Conservation (phyloP, 306 rosid species). For the Adenanthera pavonina region DNA sequence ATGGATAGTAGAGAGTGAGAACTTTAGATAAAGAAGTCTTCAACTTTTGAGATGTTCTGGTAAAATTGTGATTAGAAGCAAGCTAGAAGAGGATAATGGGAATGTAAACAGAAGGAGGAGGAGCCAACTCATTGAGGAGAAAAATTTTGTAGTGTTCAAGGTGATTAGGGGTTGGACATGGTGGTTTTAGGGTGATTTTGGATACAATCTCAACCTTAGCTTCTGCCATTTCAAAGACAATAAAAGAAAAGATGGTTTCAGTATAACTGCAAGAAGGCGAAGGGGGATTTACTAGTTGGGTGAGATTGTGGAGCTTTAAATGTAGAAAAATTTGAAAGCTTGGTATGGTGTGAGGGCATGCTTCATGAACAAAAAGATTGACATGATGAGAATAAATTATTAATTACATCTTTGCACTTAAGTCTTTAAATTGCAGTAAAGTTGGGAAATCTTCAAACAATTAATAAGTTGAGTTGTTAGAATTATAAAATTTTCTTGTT, state of each 20-base stretch:
- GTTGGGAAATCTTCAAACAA: too few species aligned
- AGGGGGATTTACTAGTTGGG: not conserved
- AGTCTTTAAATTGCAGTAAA: too few species aligned
- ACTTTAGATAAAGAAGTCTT: constrained; percentile 27
- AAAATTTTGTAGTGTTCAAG: constrained; percentile 34
- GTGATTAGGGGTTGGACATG: constrained; percentile 36
- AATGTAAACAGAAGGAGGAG: constrained; percentile 1
- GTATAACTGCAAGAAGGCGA: not conserved
- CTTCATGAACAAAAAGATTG: too few species aligned
- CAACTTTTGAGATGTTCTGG: not conserved
- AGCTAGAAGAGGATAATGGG: constrained; percentile 37
- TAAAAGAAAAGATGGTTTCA: not conserved
- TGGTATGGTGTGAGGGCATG: too few species aligned
- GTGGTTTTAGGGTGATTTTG: constrained; percentile 26
- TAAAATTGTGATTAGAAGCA: not conserved
- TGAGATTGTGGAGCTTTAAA: too few species aligned
- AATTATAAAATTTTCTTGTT: too few species aligned
- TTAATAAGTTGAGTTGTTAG: too few species aligned
- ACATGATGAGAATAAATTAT: too few species aligned
- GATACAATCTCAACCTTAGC: constrained; percentile 23
- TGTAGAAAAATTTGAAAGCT: too few species aligned
- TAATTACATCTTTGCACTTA: too few species aligned
- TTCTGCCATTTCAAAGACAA: not conserved
- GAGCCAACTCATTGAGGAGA: constrained; percentile 38
- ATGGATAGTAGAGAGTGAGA: constrained; percentile 35